These are phyloP conservation scores for Coemansia sp. DNA, from an alignment of 192 early-diverging fungal species.

Conservation along the genomic window DNA sequence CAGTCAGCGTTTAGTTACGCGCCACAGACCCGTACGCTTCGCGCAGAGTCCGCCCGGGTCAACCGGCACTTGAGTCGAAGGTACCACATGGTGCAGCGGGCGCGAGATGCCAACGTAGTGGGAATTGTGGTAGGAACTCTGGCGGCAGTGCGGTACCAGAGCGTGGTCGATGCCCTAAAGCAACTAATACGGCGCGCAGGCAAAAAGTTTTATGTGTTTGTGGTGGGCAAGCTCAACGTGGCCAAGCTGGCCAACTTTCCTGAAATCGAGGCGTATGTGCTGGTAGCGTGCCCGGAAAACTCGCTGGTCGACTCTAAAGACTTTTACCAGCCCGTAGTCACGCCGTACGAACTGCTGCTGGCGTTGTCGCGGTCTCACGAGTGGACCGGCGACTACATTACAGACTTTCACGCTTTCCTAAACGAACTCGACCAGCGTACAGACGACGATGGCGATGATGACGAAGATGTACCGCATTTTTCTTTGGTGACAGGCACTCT, in stretches of 20 bases:
- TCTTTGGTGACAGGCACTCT: constrained; percentile 85
- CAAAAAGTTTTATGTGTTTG: constrained; percentile 83
- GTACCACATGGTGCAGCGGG: constrained; percentile 87
- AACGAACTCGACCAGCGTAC: constrained; percentile 18
- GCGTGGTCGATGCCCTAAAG: constrained; percentile 81
- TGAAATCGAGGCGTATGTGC: constrained; percentile 90
- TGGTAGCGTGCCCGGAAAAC: constrained; percentile 95
- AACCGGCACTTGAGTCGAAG: constrained; percentile 64
- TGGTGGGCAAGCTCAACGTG: constrained; percentile 92
- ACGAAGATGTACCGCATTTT: constrained; percentile 78
- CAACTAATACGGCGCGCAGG: constrained; percentile 65
- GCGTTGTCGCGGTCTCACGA: constrained; percentile 60
- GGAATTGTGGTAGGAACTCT: constrained; percentile 90
- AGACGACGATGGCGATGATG: constrained; percentile 36
- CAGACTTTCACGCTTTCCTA: constrained; percentile 65
- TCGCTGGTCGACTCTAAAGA: constrained; percentile 87
- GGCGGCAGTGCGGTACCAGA: constrained; percentile 86
- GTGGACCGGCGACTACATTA: constrained; percentile 74
- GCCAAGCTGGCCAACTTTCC: constrained; percentile 97
- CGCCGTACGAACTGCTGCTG: constrained; percentile 87
- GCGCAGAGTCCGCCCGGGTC: constrained; percentile 59
- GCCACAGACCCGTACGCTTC: constrained; percentile 57
- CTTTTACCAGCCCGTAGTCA: constrained; percentile 90
- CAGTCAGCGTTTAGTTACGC: constrained; percentile 66
- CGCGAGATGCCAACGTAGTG: constrained; percentile 60